Conservation (phyloP, 345 rosid genomes). For the Lumnitzera littorea region DNA sequence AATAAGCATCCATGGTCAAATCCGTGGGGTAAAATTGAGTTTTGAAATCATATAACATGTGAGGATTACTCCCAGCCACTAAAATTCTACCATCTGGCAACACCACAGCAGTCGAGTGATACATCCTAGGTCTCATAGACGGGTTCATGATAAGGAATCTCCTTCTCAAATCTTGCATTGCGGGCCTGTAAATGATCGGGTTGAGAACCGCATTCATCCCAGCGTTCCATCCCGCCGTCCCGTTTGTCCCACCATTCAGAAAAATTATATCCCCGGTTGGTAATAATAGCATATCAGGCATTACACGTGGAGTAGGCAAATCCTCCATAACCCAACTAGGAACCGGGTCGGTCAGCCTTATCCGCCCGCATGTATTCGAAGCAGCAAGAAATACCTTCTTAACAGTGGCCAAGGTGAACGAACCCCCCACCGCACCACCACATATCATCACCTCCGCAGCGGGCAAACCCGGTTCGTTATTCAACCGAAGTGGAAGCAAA, state of each 20-base stretch:
- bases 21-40: slow-evolving; percentile 60
- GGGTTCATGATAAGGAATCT: slow-evolving; percentile 53
- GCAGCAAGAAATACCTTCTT: slow-evolving; percentile 40
- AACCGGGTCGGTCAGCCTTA: slow-evolving; percentile 49
- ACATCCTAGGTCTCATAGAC: slow-evolving; percentile 52
- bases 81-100: slow-evolving; percentile 71
- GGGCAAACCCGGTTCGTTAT: slow-evolving; percentile 2
- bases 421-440: slow-evolving; percentile 63
- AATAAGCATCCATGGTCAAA: slow-evolving; percentile 70
- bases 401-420: slow-evolving; percentile 34
- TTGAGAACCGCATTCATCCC: slow-evolving; percentile 53
- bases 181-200: slow-evolving; percentile 60
- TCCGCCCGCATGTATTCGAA: slow-evolving; percentile 58
- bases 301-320: slow-evolving; percentile 78
- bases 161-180: slow-evolving; percentile 26
- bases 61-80: slow-evolving; percentile 88
- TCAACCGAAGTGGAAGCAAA: slow-evolving; percentile 52
- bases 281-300: slow-evolving; percentile 60
- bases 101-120: slow-evolving; percentile 65
- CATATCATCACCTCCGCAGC: slow-evolving; percentile 71
- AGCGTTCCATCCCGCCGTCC: slow-evolving; percentile 83
- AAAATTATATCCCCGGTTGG: slow-evolving; percentile 56
- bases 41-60: slow-evolving; percentile 55
- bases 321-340: slow-evolving; percentile 68
- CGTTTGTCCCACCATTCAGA: slow-evolving; percentile 66